Base-by-base conservation (phyloP, 345 rosid species). In the Rhodamnia rubescens region DNA sequence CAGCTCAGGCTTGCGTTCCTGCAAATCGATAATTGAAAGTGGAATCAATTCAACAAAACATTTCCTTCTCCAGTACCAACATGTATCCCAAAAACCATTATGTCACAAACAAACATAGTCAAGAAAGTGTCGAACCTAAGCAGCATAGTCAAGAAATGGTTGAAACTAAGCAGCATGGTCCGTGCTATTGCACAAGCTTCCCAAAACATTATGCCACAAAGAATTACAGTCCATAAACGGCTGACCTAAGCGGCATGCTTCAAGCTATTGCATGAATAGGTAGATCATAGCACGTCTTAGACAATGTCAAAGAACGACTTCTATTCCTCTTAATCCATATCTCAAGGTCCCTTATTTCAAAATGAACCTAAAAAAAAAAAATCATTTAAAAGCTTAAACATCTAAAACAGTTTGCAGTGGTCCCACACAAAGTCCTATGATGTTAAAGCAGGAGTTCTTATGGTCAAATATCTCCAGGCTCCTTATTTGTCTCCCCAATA, bases 1-100 rank as follows among this genome's bases (percentile, higher is more conserved):
- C 83, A 93, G 95, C 92, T 97, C 98, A 13, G 99, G 99, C 87
- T 92, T 95, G 83, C 98, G 94, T 75, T 96, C 99, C 99, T 97
- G 91, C 88, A 90, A 82, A 87, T 32, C 52, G 64, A 87, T 15
- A 74, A 59, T 74, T 56, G n/a, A 58, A 83, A 81, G 69, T 78
- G 15, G 47, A 22, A 53, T 61, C 44, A 84, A 83, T 84, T 40
- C 78, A 64, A 57, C 32, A 69, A 69, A 47, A 69, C 47, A 18
- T 69, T 44, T 69, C 78, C 47, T 69, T 69, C 47, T 69, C 80
- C 47, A 69, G 47, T 36, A 69, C 36, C 47, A 69, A 69, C 47
- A 69, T 6, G 40, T 69, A 69, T 36, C 47, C 47, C 80, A 36
- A 69, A 69, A 2, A 50, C 14, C 75, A 18, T 44, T 18, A 36